Percentiles rank a stretch among this genome's conserved stretches.
Evolutionary conservation across 257 asterid genomes (phyloP).

Genomic region (Osmanthus fragrans): DNA sequence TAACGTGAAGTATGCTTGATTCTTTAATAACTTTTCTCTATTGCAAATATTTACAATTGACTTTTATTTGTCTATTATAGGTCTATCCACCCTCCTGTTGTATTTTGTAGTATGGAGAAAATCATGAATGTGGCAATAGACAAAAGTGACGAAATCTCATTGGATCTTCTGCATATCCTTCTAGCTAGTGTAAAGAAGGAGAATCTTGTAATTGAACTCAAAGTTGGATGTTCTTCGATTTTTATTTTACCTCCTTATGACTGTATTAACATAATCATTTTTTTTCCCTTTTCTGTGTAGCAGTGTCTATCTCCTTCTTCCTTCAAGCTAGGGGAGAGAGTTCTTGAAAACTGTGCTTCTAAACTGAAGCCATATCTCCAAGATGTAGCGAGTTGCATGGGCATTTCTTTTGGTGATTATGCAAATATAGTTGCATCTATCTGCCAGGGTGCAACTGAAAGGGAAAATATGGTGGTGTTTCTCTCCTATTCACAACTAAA

Average conservation of each 20-base stretch:
- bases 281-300: slow-evolving; percentile 9
- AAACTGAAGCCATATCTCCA: slow-evolving; percentile 30
- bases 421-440: slow-evolving; percentile 26
- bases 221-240: background rate
- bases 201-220: slow-evolving; percentile 28
- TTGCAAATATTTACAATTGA: background rate
- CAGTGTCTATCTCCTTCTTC: slow-evolving; percentile 37
- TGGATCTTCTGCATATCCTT: slow-evolving; percentile 34
- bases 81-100: slow-evolving; percentile 29
- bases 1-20: background rate
- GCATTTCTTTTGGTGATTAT: slow-evolving; percentile 25
- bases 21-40: background rate
- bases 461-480: slow-evolving; percentile 25
- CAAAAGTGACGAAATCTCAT: slow-evolving; percentile 37
- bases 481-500: background rate
- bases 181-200: slow-evolving; percentile 36
- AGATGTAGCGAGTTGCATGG: slow-evolving; percentile 29
- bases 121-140: slow-evolving; percentile 39
- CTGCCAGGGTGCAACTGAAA: slow-evolving; percentile 28
- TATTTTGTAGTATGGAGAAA: slow-evolving; percentile 37
- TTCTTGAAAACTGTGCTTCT: slow-evolving; percentile 31
- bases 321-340: slow-evolving; percentile 33
- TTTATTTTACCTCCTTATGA: background rate
- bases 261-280: background rate
- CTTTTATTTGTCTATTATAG: slow-evolving; percentile 20